Evolutionary conservation across 495 filamentous ascomycete genomes (phyloP), one percentile per base, ranked within the genome.

Genomic region (Glarea lozoyensis): DNA sequence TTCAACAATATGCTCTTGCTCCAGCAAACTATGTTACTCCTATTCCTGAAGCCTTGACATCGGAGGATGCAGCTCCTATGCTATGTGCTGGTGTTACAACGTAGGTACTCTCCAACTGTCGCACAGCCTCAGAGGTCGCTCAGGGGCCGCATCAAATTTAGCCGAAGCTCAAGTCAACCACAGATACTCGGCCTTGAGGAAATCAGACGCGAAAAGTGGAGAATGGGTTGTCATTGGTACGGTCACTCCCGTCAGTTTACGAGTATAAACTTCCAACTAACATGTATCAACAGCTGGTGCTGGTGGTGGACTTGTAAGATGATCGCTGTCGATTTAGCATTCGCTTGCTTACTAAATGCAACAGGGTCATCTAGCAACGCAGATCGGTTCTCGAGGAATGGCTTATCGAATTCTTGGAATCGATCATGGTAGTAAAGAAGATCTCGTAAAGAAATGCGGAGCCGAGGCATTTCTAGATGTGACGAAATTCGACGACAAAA

Each of bases 391-490:
- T 31, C 58, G 62, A 1, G 81, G 73, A 3, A 84, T 86, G 73
- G 77, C 72, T 2, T 58, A 78, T 13, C 71, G 82, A 15, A 77
- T 85, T 20, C 79, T 86, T 42, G 80, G 78, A 18, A 73, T 86
- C 55, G 82, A 86, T 59, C 64, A 72, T 51, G 73, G 76, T 36
- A 68, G 64, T 41, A 86, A 86, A 54, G 69, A 75, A 44, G 60
- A 70, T 2, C 50, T 81, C n/a, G 72, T 78, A 20, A 66, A 68
- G 16, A 65, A 67, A 0, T 76, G 64, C 24, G 82, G 82, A 1
- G 82, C 81, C 2, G 81, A 86, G 58, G 66, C 72, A 43, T 86
- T 86, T 56, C 60, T 86, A 40, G 80, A 82, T 44, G 63, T 87
- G 42, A 76, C 73, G n/a, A 66, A 75, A 43, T 72, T 70, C 52